A percentile compares a stretch with the other conserved stretches of the same genome.
Evolutionary conservation across 306 rosid genomes (phyloP).

Genomic region (Begonia loranthoides): DNA sequence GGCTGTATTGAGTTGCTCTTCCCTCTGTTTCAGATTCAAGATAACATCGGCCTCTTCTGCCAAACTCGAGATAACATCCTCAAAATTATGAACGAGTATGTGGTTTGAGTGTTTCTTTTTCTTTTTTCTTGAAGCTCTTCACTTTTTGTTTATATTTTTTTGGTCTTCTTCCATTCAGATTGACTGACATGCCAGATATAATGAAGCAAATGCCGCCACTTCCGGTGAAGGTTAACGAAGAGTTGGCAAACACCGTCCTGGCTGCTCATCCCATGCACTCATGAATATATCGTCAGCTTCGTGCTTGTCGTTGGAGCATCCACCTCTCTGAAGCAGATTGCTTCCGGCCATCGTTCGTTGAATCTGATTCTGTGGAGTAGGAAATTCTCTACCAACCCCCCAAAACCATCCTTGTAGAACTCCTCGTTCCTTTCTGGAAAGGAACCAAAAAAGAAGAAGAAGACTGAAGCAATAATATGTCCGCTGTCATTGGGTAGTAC

Average conservation of each 20-base stretch:
- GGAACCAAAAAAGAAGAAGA: no score
- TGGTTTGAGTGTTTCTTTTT: not conserved
- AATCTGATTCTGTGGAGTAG: no score
- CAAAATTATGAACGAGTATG: conserved; percentile 79
- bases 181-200: conserved; percentile 60
- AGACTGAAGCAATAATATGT: no score
- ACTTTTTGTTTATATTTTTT: no score
- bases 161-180: conserved; percentile 20
- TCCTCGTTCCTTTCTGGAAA: no score
- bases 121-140: no score
- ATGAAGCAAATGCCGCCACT: conserved; percentile 99
- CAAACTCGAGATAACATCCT: conserved; percentile 73
- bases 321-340: no score
- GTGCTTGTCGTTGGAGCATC: no score
- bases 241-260: conserved; percentile 64
- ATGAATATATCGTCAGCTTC: conserved; percentile 16
- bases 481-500: no score
- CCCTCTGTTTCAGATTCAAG: conserved; percentile 51
- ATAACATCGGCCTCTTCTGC: conserved; percentile 68
- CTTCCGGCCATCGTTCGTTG: no score
- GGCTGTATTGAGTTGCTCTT: not conserved
- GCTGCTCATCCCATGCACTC: conserved; percentile 41
- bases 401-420: no score
- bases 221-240: conserved; percentile 84
- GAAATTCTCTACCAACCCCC: no score